Conservation (phyloP, 2,329 filamentous ascomycete species). For the Torrubiella hemipterigena region DNA sequence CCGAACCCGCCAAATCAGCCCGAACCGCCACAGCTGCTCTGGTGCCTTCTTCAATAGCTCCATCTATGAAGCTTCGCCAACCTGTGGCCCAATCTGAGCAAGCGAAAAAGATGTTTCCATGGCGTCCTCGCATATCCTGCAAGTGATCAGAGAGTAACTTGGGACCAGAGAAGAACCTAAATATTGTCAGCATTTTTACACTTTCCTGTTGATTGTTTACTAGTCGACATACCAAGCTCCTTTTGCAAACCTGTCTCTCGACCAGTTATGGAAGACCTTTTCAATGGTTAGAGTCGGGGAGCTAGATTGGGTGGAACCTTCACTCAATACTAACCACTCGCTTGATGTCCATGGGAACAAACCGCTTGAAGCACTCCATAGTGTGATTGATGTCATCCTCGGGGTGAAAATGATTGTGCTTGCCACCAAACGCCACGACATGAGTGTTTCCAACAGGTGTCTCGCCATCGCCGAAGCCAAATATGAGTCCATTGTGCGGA, state of each 20-base stretch:
- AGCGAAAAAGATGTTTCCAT: slow-evolving; percentile 32
- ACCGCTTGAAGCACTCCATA: slow-evolving; percentile 17
- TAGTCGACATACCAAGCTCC: slow-evolving; percentile 23
- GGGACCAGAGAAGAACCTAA: slow-evolving; percentile 23
- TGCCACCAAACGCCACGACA: slow-evolving; percentile 31
- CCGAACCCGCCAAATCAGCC: slow-evolving; percentile 4
- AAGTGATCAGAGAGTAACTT: slow-evolving; percentile 24
- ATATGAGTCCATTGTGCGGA: slow-evolving; percentile 28
- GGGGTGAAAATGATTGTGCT: slow-evolving; percentile 28
- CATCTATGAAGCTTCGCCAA: slow-evolving; percentile 38
- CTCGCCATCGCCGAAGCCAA: slow-evolving; percentile 30
- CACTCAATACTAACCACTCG: slow-evolving; percentile 12
- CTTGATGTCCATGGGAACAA: slow-evolving; percentile 19
- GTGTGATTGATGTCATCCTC: slow-evolving; percentile 25
- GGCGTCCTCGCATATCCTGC: slow-evolving; percentile 23
- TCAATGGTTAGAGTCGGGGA: too few relatives aligned
- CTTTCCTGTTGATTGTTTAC: not conserved
- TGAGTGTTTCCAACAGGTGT: slow-evolving; percentile 33
- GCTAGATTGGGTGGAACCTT: too few relatives aligned
- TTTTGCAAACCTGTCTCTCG: slow-evolving; percentile 31
- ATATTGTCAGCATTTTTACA: not conserved
- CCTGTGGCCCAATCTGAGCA: slow-evolving; percentile 36
- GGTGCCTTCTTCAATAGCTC: slow-evolving; percentile 33
- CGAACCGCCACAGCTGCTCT: slow-evolving; percentile 15
- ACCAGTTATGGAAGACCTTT: slow-evolving; percentile 36